Evolutionary conservation across 2,329 filamentous ascomycete genomes (phyloP), one percentile per base, ranked within the genome.

Genomic region (Zasmidium cellare): DNA sequence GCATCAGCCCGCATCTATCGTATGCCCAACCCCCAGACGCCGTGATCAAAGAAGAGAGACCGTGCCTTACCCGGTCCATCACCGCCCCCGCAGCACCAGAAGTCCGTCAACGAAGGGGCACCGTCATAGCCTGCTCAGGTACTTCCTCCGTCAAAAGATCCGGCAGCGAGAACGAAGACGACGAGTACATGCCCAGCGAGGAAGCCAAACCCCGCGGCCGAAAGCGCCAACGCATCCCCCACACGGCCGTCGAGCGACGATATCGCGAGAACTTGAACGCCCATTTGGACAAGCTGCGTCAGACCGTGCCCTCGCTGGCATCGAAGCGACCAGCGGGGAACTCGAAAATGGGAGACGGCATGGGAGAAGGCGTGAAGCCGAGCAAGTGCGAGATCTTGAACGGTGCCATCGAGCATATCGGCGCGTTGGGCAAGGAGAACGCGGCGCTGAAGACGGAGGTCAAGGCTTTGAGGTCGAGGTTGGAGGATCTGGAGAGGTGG

Each of bases 201-300:
- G 62, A 60, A 23, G 55, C 50, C 14, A 65, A 64, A 46, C 56
- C 55, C 16, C 64, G 71, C 47, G 68, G 66, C 59, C 57, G 69
- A 24, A 71, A 70, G 51, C 70, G 71, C 3, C 68, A 71, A 52
- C 71, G 71, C 49, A 72, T 74, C 47, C 71, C 71, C 6, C 72
- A 74, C 54, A 73, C 72, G 3, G 71, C 72, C 2, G 68, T 70
- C 25, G 71, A 73, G 57, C 66, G 71, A 28, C 66, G 72, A 46
- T 74, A 74, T 60, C 63, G 72, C 9, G 72, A 74, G 57, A 74
- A 73, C 45, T 65, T 74, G 23, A 74, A 74, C 51, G 63, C 67
- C 9, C 71, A 73, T 53, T 65, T 74, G 24, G 70, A 72, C 31
- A 67, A 69, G 24, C 63, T 74, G 6, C 67, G 71, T 23, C 62